Percentiles rank a stretch among this genome's conserved stretches.
Conservation (phyloP, 1,139 yeast species). For the Blastobotrys ciferrii region DNA sequence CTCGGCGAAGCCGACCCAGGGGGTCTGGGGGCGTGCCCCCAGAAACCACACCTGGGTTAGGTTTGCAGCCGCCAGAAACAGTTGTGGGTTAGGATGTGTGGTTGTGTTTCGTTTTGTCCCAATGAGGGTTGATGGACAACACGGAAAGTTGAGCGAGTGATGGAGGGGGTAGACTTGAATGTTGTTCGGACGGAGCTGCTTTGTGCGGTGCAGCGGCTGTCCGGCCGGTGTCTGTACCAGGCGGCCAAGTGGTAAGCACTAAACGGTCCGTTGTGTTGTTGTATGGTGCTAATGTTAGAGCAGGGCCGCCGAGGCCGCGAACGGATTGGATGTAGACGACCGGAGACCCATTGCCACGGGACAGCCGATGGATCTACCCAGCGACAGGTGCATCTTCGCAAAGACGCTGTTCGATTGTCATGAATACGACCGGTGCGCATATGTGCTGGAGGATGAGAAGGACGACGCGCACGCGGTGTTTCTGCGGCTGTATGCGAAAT, state of each 20-base stretch:
- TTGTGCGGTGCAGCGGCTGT: slow-evolving; percentile 41
- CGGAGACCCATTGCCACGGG: slow-evolving; percentile 21
- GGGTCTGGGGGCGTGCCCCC: no score
- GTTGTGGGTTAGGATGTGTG: no score
- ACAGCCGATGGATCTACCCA: slow-evolving; percentile 18
- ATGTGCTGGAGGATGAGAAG: slow-evolving; percentile 50
- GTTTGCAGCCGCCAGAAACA: no score
- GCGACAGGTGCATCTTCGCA: slow-evolving; percentile 49
- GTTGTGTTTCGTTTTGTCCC: no score
- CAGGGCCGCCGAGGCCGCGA: slow-evolving; percentile 67
- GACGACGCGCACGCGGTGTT: slow-evolving; percentile 53
- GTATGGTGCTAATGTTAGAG: neutral
- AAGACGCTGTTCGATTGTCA: slow-evolving; percentile 75
- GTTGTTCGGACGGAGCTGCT: slow-evolving; percentile 39
- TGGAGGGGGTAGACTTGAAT: slow-evolving; percentile 13
- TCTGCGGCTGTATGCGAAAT: slow-evolving; percentile 63
- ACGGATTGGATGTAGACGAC: slow-evolving; percentile 41
- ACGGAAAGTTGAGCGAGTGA: slow-evolving; percentile 1
- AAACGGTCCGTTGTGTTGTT: neutral
- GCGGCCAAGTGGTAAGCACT: slow-evolving; percentile 68
- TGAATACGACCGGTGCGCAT: slow-evolving; percentile 80
- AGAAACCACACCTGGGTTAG: no score
- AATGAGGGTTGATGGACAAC: no score
- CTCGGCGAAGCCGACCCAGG: no score
- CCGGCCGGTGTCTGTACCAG: slow-evolving; percentile 56